Conservation (phyloP, 192 early-diverging fungal genomes). For the Mycoemilia scoparia region DNA sequence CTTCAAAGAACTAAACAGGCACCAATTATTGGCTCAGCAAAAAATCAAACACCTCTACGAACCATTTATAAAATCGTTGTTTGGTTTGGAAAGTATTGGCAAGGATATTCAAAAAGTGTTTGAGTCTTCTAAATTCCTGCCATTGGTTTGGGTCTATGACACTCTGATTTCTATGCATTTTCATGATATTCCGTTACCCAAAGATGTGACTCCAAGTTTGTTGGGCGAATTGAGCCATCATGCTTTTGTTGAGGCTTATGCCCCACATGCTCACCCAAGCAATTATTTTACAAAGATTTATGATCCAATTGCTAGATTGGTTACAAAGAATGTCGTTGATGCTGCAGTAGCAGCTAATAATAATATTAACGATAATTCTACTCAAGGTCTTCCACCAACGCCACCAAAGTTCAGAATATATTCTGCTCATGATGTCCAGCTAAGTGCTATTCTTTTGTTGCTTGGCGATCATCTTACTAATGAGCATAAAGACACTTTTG, state of each 20-base stretch:
- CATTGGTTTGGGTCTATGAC: slow-evolving; percentile 18
- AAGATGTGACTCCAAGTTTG: slow-evolving; percentile 3
- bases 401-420: too few species aligned
- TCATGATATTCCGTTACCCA: slow-evolving; percentile 14
- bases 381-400: too few species aligned
- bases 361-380: too few species aligned
- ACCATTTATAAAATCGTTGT: too few species aligned
- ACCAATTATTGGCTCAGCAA: too few species aligned
- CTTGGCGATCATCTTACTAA: too few species aligned
- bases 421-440: too few species aligned
- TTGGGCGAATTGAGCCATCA: slow-evolving; percentile 7
- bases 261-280: slow-evolving; percentile 8
- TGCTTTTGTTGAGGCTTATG: slow-evolving; percentile 15
- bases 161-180: slow-evolving; percentile 12
- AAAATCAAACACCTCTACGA: too few species aligned
- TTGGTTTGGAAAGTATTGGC: slow-evolving; percentile 11
- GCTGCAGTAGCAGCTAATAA: slow-evolving; percentile 14
- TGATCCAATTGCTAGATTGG: neutral
- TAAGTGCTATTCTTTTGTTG: too few species aligned
- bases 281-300: slow-evolving; percentile 7
- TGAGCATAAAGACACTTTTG: too few species aligned
- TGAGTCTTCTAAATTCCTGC: slow-evolving; percentile 6
- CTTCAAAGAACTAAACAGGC: slow-evolving; percentile 12
- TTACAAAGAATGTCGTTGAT: slow-evolving; percentile 2
- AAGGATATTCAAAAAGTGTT: slow-evolving; percentile 1